These are phyloP conservation scores for Picea glauca DNA, from an alignment of 75 land plant genomes.

Conservation along the genomic window DNA sequence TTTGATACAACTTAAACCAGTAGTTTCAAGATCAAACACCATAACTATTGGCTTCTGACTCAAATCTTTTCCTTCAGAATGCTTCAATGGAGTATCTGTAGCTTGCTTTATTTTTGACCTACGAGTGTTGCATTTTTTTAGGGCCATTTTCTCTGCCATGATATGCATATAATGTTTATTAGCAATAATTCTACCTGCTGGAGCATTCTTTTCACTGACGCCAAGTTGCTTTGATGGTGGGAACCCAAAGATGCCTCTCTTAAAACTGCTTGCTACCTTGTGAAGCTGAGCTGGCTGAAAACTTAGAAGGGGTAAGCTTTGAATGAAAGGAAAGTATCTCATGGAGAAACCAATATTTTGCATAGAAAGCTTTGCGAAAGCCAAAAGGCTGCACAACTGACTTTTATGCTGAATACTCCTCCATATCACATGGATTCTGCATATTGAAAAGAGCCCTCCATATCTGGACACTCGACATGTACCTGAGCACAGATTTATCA, in stretches of 20 bases:
- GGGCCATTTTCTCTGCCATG: background rate
- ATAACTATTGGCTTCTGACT: conserved; percentile 48
- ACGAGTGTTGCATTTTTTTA: background rate
- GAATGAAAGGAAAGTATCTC: background rate
- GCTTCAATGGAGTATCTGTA: conserved; percentile 12
- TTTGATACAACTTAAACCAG: conserved; percentile 50
- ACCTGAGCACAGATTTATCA: background rate
- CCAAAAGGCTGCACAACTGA: background rate
- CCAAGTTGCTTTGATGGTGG: background rate
- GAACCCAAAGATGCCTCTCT: background rate
- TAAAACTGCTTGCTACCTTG: conserved; percentile 11
- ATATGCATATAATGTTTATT: background rate
- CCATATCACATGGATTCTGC: background rate
- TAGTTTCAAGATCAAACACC: conserved; percentile 87
- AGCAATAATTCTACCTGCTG: background rate
- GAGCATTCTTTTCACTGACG: background rate
- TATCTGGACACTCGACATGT: background rate
- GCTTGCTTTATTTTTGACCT: conserved; percentile 12
- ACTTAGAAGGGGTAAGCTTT: conserved; percentile 15
- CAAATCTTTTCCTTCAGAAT: conserved; percentile 18
- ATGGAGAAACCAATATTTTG: background rate
- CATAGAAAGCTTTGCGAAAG: background rate
- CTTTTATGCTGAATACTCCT: background rate
- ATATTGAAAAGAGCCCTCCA: background rate
- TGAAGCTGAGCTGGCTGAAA: conserved; percentile 10